These are phyloP conservation scores for Phaseolus lunatus DNA, from an alignment of 306 rosid genomes.

Conservation along the genomic window DNA sequence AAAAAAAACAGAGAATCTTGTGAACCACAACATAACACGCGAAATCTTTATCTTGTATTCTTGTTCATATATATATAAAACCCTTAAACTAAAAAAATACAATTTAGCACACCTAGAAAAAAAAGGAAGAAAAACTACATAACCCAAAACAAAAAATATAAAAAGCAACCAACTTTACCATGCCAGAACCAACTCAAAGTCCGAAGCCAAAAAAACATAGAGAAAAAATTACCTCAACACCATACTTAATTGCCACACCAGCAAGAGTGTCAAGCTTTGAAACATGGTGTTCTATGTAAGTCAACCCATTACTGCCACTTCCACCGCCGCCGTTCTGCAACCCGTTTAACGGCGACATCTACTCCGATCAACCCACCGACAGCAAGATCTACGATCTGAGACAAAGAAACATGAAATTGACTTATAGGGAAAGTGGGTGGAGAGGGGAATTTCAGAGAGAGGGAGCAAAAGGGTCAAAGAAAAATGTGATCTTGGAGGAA, in stretches of 20 bases:
- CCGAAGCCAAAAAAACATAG: not conserved
- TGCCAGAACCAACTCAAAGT: conserved; percentile 17
- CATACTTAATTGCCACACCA: conserved; percentile 91
- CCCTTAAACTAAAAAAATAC: conserved; percentile 21
- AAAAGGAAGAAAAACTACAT: not conserved
- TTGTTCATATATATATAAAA: conserved; percentile 31
- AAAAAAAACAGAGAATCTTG: not conserved
- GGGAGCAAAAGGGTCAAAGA: conserved; percentile 50
- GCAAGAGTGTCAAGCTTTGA: conserved; percentile 89
- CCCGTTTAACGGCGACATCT: conserved; percentile 77
- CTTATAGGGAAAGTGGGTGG: conserved; percentile 15
- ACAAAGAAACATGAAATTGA: conserved; percentile 27
- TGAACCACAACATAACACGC: conserved; percentile 13
- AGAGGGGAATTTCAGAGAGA: not conserved
- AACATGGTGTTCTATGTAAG: conserved; percentile 73
- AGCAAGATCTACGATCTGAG: conserved; percentile 59
- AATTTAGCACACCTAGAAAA: conserved; percentile 8
- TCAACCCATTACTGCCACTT: conserved; percentile 52
- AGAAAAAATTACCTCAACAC: conserved; percentile 74
- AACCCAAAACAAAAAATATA: not conserved
- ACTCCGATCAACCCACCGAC: conserved; percentile 53
- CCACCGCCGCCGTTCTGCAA: conserved; percentile 55
- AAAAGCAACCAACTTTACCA: conserved; percentile 38
- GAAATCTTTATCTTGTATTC: conserved; percentile 25
- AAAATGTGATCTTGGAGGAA: conserved; percentile 48